Percentiles rank a stretch among this genome's conserved stretches.
Evolutionary conservation across 2,329 filamentous ascomycete genomes (phyloP).

Genomic region (Lecanicillium sp.): DNA sequence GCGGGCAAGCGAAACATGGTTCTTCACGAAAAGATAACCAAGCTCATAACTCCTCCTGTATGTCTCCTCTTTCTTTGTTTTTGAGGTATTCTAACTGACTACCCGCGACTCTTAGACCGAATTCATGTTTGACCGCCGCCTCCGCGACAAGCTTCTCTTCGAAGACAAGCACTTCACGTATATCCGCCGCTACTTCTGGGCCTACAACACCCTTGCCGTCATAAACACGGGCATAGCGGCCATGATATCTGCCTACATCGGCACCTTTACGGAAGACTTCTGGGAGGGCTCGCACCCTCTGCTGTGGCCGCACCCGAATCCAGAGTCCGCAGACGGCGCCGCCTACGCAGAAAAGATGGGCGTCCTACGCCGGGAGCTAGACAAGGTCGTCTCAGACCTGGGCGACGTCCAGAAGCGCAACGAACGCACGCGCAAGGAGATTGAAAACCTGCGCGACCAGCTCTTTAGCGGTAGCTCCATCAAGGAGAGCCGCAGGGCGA

Average conservation of each 20-base stretch:
- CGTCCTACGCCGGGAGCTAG: constrained; percentile 37
- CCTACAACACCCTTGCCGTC: constrained; percentile 51
- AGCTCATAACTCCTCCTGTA: constrained; percentile 51
- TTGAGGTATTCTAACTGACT: background rate
- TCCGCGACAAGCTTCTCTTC: constrained; percentile 52
- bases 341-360: constrained; percentile 43
- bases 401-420: constrained; percentile 40
- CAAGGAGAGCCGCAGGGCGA: constrained; percentile 51
- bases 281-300: constrained; percentile 48
- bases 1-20: constrained; percentile 50
- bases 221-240: constrained; percentile 52
- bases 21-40: constrained; percentile 48
- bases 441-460: constrained; percentile 50
- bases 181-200: constrained; percentile 55
- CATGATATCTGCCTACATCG: constrained; percentile 48
- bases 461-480: constrained; percentile 57
- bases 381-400: constrained; percentile 42
- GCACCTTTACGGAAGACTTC: constrained; percentile 50
- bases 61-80: constrained; percentile 4
- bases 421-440: constrained; percentile 45
- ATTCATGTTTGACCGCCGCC: constrained; percentile 50
- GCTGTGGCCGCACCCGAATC: constrained; percentile 46
- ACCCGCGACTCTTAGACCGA: constrained; percentile 25
- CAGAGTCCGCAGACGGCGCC: constrained; percentile 33
- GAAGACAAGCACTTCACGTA: constrained; percentile 55